Evolutionary conservation across 352 stramenopile genomes (phyloP).

Genomic region (Pythium vanterpoolii): DNA sequence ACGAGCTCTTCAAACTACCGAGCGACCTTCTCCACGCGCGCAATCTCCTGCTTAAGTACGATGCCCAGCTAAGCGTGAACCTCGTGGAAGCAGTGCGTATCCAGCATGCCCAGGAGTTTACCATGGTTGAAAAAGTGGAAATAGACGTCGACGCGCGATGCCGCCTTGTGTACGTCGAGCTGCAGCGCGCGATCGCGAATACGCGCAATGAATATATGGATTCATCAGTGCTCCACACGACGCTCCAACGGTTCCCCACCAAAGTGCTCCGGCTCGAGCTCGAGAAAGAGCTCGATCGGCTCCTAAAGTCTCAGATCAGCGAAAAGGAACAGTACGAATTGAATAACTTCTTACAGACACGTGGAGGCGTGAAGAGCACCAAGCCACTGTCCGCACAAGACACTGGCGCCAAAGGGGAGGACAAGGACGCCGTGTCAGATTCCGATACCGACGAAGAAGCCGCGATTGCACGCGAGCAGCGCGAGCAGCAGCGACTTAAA

Average conservation of each 20-base stretch:
- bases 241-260: slow-evolving; percentile 88
- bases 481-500: slow-evolving; percentile 32
- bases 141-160: slow-evolving; percentile 86
- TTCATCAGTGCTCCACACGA: slow-evolving; percentile 85
- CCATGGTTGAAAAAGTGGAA: slow-evolving; percentile 41
- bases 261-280: slow-evolving; percentile 87
- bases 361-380: background rate
- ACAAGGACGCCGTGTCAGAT: slow-evolving; percentile 39
- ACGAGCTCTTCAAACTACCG: slow-evolving; percentile 67
- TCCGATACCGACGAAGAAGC: slow-evolving; percentile 79
- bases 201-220: slow-evolving; percentile 88
- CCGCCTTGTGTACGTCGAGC: slow-evolving; percentile 84
- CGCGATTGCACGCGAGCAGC: slow-evolving; percentile 46
- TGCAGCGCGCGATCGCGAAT: slow-evolving; percentile 86
- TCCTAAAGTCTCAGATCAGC: slow-evolving; percentile 85
- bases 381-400: background rate
- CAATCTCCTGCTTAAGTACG: slow-evolving; percentile 64
- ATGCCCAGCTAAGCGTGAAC: slow-evolving; percentile 51
- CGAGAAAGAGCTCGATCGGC: slow-evolving; percentile 88
- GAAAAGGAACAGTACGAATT: slow-evolving; percentile 67
- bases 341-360: slow-evolving; percentile 36
- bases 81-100: slow-evolving; percentile 40
- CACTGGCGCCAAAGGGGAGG: background rate
- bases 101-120: slow-evolving; percentile 29
- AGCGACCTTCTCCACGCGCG: slow-evolving; percentile 55